Evolutionary conservation across 176 grass and related monocot species (phyloP).

Genomic region (Bonia amplexicaulis): DNA sequence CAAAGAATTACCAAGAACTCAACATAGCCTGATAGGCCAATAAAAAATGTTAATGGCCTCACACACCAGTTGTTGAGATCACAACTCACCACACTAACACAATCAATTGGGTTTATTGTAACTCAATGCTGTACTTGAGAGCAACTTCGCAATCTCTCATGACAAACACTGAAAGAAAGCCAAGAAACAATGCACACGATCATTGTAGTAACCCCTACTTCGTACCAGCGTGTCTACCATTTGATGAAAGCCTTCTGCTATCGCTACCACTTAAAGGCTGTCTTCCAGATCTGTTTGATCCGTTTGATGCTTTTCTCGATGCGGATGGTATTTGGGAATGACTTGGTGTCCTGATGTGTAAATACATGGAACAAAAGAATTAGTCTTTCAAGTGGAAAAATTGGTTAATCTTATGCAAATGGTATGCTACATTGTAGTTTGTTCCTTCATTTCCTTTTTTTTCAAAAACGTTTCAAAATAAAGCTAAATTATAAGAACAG

Average conservation of each 20-base stretch:
- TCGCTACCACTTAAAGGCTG: conserved; percentile 44
- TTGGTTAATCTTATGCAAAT: not conserved
- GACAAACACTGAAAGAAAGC: conserved; percentile 47
- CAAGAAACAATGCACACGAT: conserved; percentile 48
- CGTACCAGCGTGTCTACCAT: conserved; percentile 53
- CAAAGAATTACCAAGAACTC: conserved; percentile 59
- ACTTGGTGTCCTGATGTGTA: conserved; percentile 57
- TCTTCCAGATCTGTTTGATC: conserved; percentile 58
- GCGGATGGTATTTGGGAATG: conserved; percentile 74
- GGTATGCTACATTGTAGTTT: not conserved
- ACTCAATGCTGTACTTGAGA: conserved; percentile 65
- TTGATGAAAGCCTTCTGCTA: conserved; percentile 73
- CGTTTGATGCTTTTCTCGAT: conserved; percentile 68
- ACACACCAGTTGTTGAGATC: conserved; percentile 57
- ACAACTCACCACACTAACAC: conserved; percentile 60
- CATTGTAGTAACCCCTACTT: conserved; percentile 54
- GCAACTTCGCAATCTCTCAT: conserved; percentile 50
- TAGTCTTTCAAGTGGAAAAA: conserved; percentile 18
- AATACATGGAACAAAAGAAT: conserved; percentile 3
- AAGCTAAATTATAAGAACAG: not conserved
- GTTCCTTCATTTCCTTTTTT: not conserved
- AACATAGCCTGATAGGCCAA: conserved; percentile 47
- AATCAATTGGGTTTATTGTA: conserved; percentile 83
- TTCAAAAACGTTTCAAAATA: not conserved
- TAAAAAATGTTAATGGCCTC: conserved; percentile 60